Evolutionary conservation across 2,329 filamentous ascomycete genomes (phyloP).

Genomic region (Alternaria atra): DNA sequence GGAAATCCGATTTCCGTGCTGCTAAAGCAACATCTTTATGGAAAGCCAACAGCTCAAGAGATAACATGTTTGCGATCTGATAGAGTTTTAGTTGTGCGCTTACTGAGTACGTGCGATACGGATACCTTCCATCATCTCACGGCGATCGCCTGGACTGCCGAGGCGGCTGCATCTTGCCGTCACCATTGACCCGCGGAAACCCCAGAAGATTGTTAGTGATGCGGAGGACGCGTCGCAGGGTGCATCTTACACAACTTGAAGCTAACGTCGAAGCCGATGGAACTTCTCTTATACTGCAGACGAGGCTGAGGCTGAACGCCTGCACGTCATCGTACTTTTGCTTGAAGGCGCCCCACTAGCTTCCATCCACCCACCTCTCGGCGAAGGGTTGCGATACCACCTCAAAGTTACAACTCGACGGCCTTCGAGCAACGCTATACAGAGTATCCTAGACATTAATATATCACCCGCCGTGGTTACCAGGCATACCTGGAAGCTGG

Average conservation of each 20-base stretch:
- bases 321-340: neutral
- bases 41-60: neutral
- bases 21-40: neutral
- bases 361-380: neutral
- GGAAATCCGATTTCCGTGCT: constrained; percentile 1
- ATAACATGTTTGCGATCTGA: neutral
- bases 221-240: neutral
- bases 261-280: neutral
- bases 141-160: neutral
- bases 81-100: neutral
- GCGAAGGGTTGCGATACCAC: neutral
- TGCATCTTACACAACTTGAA: neutral
- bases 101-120: neutral
- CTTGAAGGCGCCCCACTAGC: neutral
- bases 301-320: neutral
- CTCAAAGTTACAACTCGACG: neutral
- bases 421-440: neutral
- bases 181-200: neutral
- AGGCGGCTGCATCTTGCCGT: constrained; percentile 2
- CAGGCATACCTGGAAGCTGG: neutral
- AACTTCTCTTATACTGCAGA: neutral
- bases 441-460: neutral
- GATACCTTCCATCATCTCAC: neutral
- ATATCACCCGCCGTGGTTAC: neutral
- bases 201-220: neutral